These are phyloP conservation scores for Saccharomyces paradoxus DNA, from an alignment of 805 yeast species.

Conservation along the genomic window DNA sequence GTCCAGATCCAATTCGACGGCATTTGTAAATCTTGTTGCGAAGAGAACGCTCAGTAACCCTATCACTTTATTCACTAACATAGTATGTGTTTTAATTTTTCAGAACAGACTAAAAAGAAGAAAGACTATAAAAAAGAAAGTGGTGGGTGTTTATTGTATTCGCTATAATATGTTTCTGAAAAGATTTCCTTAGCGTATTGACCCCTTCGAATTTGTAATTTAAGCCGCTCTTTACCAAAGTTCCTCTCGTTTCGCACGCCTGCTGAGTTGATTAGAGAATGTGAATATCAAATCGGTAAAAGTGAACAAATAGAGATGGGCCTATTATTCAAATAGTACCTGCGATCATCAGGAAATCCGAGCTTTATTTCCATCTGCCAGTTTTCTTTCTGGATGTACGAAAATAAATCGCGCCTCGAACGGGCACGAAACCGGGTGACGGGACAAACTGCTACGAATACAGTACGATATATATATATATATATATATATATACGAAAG, in stretches of 20 bases:
- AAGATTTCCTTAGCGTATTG: neutral
- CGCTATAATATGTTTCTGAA: neutral
- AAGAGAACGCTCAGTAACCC: neutral
- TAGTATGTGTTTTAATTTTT: neutral
- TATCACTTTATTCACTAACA: neutral
- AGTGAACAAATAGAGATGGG: neutral
- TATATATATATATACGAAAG: neutral
- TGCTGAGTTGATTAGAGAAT: neutral
- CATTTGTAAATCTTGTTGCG: conserved; percentile 1
- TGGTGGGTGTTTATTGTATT: neutral
- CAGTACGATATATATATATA: neutral
- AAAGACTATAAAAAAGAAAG: neutral
- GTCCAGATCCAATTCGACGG: conserved; percentile 25
- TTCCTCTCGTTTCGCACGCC: neutral
- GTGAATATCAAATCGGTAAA: neutral
- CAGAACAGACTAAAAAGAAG: neutral
- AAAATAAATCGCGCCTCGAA: neutral
- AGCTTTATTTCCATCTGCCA: neutral
- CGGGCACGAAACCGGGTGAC: neutral
- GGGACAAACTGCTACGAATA: neutral
- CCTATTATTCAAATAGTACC: neutral
- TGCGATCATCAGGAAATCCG: neutral
- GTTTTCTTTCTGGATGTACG: neutral
- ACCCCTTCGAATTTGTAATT: neutral
- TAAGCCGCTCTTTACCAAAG: neutral